These are phyloP conservation scores for Colletotrichum somersetense DNA, from an alignment of 2,329 filamentous ascomycete genomes.

Conservation along the genomic window DNA sequence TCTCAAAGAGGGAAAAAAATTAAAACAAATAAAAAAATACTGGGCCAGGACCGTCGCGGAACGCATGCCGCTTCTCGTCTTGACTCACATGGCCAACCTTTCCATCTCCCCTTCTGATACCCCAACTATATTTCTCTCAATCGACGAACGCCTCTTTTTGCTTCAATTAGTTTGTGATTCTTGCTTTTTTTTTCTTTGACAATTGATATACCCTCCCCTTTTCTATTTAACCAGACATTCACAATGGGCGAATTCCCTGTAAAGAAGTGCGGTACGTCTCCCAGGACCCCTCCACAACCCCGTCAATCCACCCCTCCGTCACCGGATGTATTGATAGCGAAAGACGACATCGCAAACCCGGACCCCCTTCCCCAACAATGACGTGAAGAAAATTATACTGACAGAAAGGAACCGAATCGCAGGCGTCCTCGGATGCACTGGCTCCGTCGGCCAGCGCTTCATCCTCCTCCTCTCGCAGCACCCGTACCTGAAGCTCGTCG, in stretches of 20 bases:
- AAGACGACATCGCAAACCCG: slow-evolving; percentile 1
- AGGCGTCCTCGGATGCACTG: slow-evolving; percentile 90
- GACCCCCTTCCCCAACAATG: slow-evolving; percentile 15
- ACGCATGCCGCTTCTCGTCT: slow-evolving; percentile 26
- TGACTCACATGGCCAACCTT: slow-evolving; percentile 40
- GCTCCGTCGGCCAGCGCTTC: slow-evolving; percentile 95
- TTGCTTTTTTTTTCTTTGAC: background rate
- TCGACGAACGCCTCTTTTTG: background rate
- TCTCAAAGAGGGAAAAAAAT: background rate
- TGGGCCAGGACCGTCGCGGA: slow-evolving; percentile 26
- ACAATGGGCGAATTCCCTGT: slow-evolving; percentile 60
- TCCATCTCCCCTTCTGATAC: slow-evolving; percentile 13
- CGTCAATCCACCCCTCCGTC: slow-evolving; percentile 26
- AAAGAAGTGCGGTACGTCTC: slow-evolving; percentile 69
- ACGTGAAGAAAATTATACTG: slow-evolving; percentile 10
- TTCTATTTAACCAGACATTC: background rate
- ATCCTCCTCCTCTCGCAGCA: slow-evolving; percentile 92
- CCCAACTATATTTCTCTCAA: slow-evolving; percentile 4
- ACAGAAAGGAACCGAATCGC: slow-evolving; percentile 1
- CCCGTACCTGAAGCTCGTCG: slow-evolving; percentile 87
- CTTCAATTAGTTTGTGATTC: background rate
- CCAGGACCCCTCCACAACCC: slow-evolving; percentile 37
- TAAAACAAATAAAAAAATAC: slow-evolving; percentile 28
- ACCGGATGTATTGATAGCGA: slow-evolving; percentile 18
- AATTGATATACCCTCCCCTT: slow-evolving; percentile 23